Evolutionary conservation across 768 basidiomycete genomes (phyloP), one percentile per base, ranked within the genome.

Genomic region (Hydnum rufescens): DNA sequence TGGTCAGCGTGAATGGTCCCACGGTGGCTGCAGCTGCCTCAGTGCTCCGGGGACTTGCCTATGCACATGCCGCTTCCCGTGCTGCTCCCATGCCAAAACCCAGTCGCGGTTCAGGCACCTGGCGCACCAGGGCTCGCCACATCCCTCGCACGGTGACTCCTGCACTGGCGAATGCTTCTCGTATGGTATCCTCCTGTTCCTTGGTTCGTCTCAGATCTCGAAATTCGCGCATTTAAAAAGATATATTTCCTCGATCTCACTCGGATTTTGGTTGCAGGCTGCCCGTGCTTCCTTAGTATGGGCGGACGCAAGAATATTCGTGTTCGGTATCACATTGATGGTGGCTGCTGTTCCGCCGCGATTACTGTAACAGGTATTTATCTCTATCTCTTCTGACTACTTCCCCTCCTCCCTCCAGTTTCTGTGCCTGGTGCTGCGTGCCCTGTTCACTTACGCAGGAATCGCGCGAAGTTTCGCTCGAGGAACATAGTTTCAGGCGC

Each of bases 91-190:
- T 59, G 61, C 64, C 29, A 59, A 67, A 55, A 65, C 66, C 60
- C 70, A 67, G 58, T 60, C 60, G 26, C 70, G 72, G 51, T 59
- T 65, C 49, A 66, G 70, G 29, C 65, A 70, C 53, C 59, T 74
- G 42, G 58, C 63, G 32, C 36, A 29, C 1, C 58, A 67, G 19
- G 70, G 68, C 26, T 56, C 51, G n/a, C 65, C 69, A 25, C 66
- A 70, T 52, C 69, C 67, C 6, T 60, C 63, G 22, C 62, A 63
- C 28, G 70, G 67, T 13, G 64, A 65, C 1, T 55, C 56, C 42
- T 67, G 64, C 58, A 59, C 44, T 28, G 54, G 59, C 5, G 68
- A 72, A 51, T 74, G 72, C 55, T 58, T 61, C 39, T 36, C 70
- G 4, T 66, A 70, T 44, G 64, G 62, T 18, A 59, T 57, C 42